These are phyloP conservation scores for Paragyromitra xinjiangensis DNA, from an alignment of 495 filamentous ascomycete genomes.

Conservation along the genomic window DNA sequence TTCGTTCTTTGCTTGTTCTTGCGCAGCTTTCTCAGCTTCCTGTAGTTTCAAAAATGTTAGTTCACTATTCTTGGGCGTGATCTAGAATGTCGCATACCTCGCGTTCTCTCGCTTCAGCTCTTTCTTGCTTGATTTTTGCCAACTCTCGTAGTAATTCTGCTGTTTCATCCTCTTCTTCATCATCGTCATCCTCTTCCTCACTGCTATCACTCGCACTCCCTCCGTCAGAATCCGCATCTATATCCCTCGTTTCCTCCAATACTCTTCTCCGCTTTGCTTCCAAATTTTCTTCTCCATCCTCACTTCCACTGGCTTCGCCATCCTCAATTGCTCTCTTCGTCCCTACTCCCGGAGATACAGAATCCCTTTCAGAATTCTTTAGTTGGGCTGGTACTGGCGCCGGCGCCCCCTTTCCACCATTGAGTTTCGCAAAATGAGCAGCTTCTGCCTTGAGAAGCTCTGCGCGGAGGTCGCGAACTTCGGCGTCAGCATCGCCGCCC, in stretches of 20 bases:
- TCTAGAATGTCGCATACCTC: constrained; percentile 65
- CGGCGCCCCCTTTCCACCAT: constrained; percentile 62
- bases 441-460: constrained; percentile 91
- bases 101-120: constrained; percentile 82
- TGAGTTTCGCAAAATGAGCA: constrained; percentile 84
- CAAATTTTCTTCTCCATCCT: constrained; percentile 70
- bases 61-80: background rate
- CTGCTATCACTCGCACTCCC: constrained; percentile 72
- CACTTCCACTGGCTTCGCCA: constrained; percentile 56
- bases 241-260: constrained; percentile 85
- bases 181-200: constrained; percentile 72
- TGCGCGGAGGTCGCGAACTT: constrained; percentile 82
- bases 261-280: constrained; percentile 87
- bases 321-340: constrained; percentile 75
- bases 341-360: constrained; percentile 57
- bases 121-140: constrained; percentile 91
- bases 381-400: constrained; percentile 6
- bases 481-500: constrained; percentile 79
- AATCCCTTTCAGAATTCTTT: constrained; percentile 23
- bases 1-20: constrained; percentile 84
- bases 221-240: constrained; percentile 87
- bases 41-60: constrained; percentile 52
- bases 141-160: constrained; percentile 90
- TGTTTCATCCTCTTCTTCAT: constrained; percentile 87
- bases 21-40: constrained; percentile 77